These are phyloP conservation scores for Pleurostoma richardsiae DNA, from an alignment of 2,329 filamentous ascomycete genomes.

Conservation along the genomic window DNA sequence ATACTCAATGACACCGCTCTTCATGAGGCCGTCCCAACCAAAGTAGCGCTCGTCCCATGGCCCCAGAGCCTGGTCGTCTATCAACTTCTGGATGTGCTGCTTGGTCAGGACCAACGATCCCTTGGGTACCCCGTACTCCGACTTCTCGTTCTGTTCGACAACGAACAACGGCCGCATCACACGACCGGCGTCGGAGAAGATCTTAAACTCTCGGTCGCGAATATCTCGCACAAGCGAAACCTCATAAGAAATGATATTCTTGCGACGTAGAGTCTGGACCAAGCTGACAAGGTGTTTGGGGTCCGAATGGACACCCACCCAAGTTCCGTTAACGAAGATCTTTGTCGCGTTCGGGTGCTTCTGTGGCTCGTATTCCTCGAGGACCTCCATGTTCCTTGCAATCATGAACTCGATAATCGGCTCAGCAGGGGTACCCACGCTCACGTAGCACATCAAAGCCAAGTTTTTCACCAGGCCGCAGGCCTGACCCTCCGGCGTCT, in stretches of 20 bases:
- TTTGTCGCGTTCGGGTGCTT: constrained; percentile 91
- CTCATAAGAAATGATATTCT: constrained; percentile 81
- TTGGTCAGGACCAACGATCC: constrained; percentile 80
- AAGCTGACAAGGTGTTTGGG: constrained; percentile 78
- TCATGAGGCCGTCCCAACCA: constrained; percentile 84
- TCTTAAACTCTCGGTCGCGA: constrained; percentile 94
- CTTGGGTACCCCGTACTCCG: constrained; percentile 51
- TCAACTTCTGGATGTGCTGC: constrained; percentile 71
- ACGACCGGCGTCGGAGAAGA: constrained; percentile 94
- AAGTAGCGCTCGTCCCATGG: constrained; percentile 59
- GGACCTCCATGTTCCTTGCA: constrained; percentile 88
- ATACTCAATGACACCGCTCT: constrained; percentile 86
- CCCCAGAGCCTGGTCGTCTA: constrained; percentile 64
- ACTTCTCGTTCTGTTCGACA: constrained; percentile 79
- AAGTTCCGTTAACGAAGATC: constrained; percentile 96
- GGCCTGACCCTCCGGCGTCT: constrained; percentile 96
- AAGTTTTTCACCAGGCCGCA: constrained; percentile 98
- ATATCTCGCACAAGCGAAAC: constrained; percentile 95
- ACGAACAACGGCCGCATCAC: constrained; percentile 93
- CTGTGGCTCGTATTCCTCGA: constrained; percentile 89
- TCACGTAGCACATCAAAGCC: constrained; percentile 97
- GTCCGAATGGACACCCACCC: constrained; percentile 93
- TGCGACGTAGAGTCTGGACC: constrained; percentile 72
- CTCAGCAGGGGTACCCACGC: constrained; percentile 85
- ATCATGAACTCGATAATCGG: constrained; percentile 96